Base-by-base conservation (phyloP, 176 grass and related monocot species). In the Juncus effusus region DNA sequence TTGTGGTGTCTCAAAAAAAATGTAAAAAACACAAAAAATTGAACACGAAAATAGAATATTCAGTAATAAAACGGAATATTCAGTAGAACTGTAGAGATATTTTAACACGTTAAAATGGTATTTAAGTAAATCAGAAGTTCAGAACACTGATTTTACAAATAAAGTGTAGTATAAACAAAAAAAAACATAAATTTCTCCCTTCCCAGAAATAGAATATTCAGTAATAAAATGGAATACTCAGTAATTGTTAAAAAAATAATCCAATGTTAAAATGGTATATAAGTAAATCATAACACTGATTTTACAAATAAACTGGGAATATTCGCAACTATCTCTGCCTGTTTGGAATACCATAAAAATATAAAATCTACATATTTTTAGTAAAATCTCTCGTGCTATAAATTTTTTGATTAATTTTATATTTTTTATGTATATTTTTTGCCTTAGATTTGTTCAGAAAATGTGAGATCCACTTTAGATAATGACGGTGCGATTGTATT, bases 1-100 rank as follows among this genome's bases (percentile, higher is more conserved):
- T 55, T 86, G 71, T 81, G 76, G 70, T 89, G 82, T 62, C 85
- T 97, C 39, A 92, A 92, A 80, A 89, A 83, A 66, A 97, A 89
- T 82, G 93, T 97, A 36, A 28, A 28, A 28, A 1, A 28, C 19
- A 28, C 19, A 28, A 28, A 28, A 28, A 28, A 28, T 28, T 28
- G 0, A 28, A 28, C 74, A 44, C 19, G 19, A 28, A 51, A 52
- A 51, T 39, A 72, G 63, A 51, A 14, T 40, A n/a, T 69, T 10
- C 12, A 67, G 36, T 28, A 28, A 28, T 28, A 28, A 28, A 28
- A 28, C 19, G 19, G 19, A 28, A 28, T 28, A 28, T 28, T 28
- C 19, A 28, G 19, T 10, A 28, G 19, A 6, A 38, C 60, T 40
- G 63, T 14, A 14, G 3, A 71, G 12, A 56, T 3, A 12, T 64